Evolutionary conservation across 2,329 filamentous ascomycete genomes (phyloP), one percentile per base, ranked within the genome.

Genomic region (Colletotrichum zoysiae): DNA sequence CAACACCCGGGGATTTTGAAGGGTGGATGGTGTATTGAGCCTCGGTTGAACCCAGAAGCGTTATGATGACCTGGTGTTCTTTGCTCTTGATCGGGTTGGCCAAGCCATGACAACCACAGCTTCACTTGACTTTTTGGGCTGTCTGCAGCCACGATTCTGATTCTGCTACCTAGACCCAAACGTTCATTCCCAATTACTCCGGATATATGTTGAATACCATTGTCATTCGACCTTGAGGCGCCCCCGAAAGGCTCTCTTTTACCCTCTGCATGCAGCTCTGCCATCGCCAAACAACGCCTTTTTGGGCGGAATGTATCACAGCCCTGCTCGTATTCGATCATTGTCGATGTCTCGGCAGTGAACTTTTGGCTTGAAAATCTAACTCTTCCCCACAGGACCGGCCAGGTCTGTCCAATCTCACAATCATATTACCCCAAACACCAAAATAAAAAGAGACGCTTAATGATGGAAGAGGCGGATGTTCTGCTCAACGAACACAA

Each of bases 401-500:
- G 50, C 58, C 58, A 53, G 50, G 55, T 26, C 65, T 18, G 46
- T 60, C 70, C 65, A 60, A 59, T 38, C 14, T 42, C 60, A 65
- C 44, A 62, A 67, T 55, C 70, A 67, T 61, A 26, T 60, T 67
- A 60, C 55, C 70, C 70, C 14, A 48, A 72, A 72, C 70, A 72
- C 67, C 67, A 20, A 46, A 57, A 50, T 53, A 59, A 23, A 60
- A 60, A n/a, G 35, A 71, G 33, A 64, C 62, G 46, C 59, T 78
- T 92, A 98, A 84, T 98, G 95, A 84, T 98, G 95, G 91, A 98
- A 98, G 75, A 98, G 88, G 77, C 96, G 91, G 71, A 93, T 92
- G 81, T 92, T 94, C 87, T 99, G 96, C 88, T 99, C 95, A 48
- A 98, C 93, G 83, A 98, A 98, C 56, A 92, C 95, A 78, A 98